Evolutionary conservation across 768 basidiomycete species (phyloP).

Genomic region (Leucogyrophana mollusca): DNA sequence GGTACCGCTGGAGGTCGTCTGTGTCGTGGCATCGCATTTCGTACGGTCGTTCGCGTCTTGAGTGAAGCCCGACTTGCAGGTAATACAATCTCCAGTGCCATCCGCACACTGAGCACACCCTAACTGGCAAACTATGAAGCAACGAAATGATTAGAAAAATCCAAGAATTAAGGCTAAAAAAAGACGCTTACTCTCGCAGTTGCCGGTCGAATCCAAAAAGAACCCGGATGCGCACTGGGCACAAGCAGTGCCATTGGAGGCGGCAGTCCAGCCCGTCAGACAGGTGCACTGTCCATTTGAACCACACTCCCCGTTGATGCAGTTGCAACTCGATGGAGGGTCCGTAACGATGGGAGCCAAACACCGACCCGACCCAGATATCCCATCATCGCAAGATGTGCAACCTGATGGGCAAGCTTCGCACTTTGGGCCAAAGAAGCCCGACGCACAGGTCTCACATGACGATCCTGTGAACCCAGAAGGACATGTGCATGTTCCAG

Average conservation of each 20-base stretch:
- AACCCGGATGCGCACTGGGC: constrained; percentile 74
- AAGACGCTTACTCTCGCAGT: constrained; percentile 60
- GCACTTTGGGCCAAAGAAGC: constrained; percentile 77
- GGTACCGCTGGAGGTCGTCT: constrained; percentile 49
- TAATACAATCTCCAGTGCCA: constrained; percentile 64
- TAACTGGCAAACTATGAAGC: constrained; percentile 58
- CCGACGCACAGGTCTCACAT: constrained; percentile 74
- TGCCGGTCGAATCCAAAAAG: constrained; percentile 66
- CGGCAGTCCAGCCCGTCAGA: constrained; percentile 72
- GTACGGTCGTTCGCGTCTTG: constrained; percentile 65
- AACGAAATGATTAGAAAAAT: not conserved
- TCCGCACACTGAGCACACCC: constrained; percentile 73
- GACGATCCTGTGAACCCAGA: constrained; percentile 74
- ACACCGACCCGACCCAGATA: constrained; percentile 75
- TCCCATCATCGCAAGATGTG: constrained; percentile 72
- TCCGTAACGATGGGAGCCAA: constrained; percentile 48
- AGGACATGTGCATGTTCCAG: constrained; percentile 71
- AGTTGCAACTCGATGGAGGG: constrained; percentile 71
- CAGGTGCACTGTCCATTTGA: constrained; percentile 71
- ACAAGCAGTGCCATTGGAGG: constrained; percentile 72
- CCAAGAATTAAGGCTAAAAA: not conserved
- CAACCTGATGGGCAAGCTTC: constrained; percentile 70
- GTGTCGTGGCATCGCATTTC: constrained; percentile 54
- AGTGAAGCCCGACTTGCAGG: constrained; percentile 71
- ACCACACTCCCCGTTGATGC: constrained; percentile 76